Percentiles rank a stretch among this genome's conserved stretches.
Evolutionary conservation across 306 rosid species (phyloP).

Genomic region (Casuarina glauca): DNA sequence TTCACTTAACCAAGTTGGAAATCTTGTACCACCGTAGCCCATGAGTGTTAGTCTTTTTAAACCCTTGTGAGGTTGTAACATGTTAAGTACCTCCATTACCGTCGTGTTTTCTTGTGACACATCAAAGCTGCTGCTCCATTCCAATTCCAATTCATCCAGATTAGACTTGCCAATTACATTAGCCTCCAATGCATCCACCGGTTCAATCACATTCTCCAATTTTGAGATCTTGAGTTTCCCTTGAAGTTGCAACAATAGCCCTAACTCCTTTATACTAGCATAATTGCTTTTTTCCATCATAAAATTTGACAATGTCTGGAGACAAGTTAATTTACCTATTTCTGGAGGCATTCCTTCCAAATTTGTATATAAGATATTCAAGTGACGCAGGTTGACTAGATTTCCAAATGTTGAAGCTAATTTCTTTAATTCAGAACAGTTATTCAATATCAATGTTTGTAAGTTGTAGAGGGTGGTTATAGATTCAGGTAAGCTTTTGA

Average conservation of each 20-base stretch:
- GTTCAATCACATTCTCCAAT: constrained; percentile 6
- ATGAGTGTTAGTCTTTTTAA: neutral
- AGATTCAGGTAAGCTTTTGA: constrained; percentile 15
- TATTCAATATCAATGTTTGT: neutral
- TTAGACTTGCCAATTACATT: neutral
- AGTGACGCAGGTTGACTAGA: constrained; percentile 11
- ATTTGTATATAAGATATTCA: neutral
- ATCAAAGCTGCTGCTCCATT: neutral
- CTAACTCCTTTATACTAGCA: neutral
- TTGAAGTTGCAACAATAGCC: neutral
- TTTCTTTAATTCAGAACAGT: neutral
- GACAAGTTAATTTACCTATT: neutral
- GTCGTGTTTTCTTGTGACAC: neutral
- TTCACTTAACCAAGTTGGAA: constrained; percentile 11
- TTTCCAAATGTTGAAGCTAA: neutral
- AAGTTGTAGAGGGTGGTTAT: constrained; percentile 3
- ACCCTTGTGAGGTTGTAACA: neutral
- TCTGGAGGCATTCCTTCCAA: neutral
- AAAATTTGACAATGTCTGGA: neutral
- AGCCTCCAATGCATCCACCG: neutral
- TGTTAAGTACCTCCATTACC: neutral
- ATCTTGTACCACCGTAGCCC: neutral
- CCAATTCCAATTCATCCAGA: neutral
- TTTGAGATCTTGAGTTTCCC: constrained; percentile 3
- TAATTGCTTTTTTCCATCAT: neutral